These are phyloP conservation scores for Furculomyces boomerangus DNA, from an alignment of 371 early-diverging fungal genomes.

Conservation along the genomic window DNA sequence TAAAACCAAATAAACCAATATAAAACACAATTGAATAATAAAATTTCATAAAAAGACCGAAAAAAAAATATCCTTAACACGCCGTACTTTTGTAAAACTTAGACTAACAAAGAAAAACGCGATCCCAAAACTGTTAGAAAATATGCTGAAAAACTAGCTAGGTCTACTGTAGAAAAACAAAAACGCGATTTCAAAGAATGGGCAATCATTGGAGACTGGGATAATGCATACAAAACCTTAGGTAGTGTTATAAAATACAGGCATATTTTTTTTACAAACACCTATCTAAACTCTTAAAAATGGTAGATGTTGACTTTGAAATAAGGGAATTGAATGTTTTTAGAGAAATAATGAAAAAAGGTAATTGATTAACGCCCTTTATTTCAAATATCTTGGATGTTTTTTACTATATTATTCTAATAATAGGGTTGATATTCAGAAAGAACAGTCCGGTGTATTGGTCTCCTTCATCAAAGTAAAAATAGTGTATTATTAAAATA, in stretches of 20 bases:
- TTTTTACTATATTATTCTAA: no score
- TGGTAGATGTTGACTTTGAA: slow-evolving; percentile 27
- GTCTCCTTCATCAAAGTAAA: slow-evolving; percentile 63
- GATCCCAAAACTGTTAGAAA: slow-evolving; percentile 45
- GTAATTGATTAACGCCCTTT: neutral
- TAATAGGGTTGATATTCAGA: slow-evolving; percentile 50
- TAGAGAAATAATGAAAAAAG: slow-evolving; percentile 37
- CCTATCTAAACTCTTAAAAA: neutral
- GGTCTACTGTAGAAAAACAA: slow-evolving; percentile 45
- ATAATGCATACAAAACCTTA: slow-evolving; percentile 51
- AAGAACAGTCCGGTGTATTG: slow-evolving; percentile 77
- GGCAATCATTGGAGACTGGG: slow-evolving; percentile 75
- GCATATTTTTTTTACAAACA: neutral
- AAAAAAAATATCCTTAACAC: no score
- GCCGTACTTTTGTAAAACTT: slow-evolving; percentile 2
- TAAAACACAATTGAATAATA: neutral
- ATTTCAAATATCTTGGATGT: no score
- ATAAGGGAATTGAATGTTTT: slow-evolving; percentile 63
- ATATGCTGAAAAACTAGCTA: slow-evolving; percentile 47
- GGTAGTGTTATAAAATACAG: neutral
- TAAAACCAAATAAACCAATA: slow-evolving; percentile 8
- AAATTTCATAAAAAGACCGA: neutral
- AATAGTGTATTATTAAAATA: neutral
- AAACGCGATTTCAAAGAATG: slow-evolving; percentile 44
- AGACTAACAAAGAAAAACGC: slow-evolving; percentile 18